phyloP scores from a whole-genome alignment of 805 yeast species.

The Saccharomyces cerevisiae region DNA sequence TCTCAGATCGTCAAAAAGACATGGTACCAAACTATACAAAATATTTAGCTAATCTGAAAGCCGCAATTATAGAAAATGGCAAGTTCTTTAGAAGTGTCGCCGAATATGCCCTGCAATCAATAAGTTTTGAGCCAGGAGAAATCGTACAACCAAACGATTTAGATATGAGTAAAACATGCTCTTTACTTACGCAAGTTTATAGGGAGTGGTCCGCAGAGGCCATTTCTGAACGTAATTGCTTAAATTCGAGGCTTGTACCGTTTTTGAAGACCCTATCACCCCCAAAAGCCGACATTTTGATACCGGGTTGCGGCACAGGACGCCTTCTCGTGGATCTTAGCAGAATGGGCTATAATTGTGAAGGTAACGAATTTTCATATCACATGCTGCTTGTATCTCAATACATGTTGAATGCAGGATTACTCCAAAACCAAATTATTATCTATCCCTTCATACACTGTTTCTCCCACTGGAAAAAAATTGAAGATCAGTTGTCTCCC shows the following conservation, averaged over 20 bases:
- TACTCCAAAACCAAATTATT: slow-evolving; percentile 30
- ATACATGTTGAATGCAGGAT: slow-evolving; percentile 40
- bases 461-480: slow-evolving; percentile 36
- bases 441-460: slow-evolving; percentile 46
- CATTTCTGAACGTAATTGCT: slow-evolving; percentile 32
- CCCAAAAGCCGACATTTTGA: slow-evolving; percentile 35
- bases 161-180: slow-evolving; percentile 47
- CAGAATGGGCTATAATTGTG: slow-evolving; percentile 40
- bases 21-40: slow-evolving; percentile 41
- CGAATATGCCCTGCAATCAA: background rate
- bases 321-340: slow-evolving; percentile 47
- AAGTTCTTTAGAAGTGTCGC: slow-evolving; percentile 3
- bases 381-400: slow-evolving; percentile 51
- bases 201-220: slow-evolving; percentile 53
- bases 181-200: slow-evolving; percentile 43
- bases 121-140: slow-evolving; percentile 1
- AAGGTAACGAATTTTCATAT: slow-evolving; percentile 54
- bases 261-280: slow-evolving; percentile 28
- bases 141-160: slow-evolving; percentile 32
- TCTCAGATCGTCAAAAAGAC: slow-evolving; percentile 33
- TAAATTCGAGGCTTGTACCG: slow-evolving; percentile 33
- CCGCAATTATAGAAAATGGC: slow-evolving; percentile 19
- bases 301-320: slow-evolving; percentile 56
- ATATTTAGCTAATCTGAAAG: slow-evolving; percentile 32
- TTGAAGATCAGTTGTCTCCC: slow-evolving; percentile 39